Evolutionary conservation across 139 green algal species (phyloP).

Genomic region (Penium margaritaceum): DNA sequence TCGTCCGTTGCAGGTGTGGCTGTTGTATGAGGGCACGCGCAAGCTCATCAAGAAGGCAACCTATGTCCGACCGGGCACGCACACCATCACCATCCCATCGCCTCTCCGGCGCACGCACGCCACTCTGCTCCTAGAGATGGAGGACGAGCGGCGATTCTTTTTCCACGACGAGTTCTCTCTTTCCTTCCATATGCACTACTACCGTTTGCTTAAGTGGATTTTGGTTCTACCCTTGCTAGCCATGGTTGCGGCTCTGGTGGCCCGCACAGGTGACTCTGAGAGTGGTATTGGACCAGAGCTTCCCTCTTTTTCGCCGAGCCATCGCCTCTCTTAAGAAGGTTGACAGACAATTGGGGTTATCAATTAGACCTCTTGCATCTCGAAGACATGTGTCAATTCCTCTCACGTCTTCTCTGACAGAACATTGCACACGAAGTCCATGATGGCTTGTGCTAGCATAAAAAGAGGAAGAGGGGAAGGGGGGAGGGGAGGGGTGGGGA

Average conservation of each 20-base stretch:
- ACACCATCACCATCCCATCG: not conserved
- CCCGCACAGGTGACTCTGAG: no score
- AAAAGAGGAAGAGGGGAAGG: no score
- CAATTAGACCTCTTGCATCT: no score
- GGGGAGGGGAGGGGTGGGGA: no score
- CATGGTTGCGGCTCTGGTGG: constrained; percentile 32
- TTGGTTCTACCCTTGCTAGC: constrained; percentile 55
- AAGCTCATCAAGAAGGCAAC: not conserved
- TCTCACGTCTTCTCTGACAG: no score
- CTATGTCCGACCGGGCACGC: not conserved
- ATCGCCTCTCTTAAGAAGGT: no score
- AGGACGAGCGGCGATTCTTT: constrained; percentile 54
- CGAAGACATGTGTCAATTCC: no score
- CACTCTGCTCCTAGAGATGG: constrained; percentile 51
- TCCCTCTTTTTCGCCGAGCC: no score
- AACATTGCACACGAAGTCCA: no score
- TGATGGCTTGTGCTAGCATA: no score
- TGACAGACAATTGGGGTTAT: no score
- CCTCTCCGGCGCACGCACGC: not conserved
- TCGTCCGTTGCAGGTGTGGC: constrained; percentile 8
- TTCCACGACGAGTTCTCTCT: constrained; percentile 78
- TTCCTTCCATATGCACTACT: constrained; percentile 88
- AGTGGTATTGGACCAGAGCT: no score
- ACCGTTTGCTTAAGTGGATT: constrained; percentile 68
- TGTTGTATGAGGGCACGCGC: not conserved